These are phyloP conservation scores for Calonectria naviculata DNA, from an alignment of 2,329 filamentous ascomycete genomes.

Conservation along the genomic window DNA sequence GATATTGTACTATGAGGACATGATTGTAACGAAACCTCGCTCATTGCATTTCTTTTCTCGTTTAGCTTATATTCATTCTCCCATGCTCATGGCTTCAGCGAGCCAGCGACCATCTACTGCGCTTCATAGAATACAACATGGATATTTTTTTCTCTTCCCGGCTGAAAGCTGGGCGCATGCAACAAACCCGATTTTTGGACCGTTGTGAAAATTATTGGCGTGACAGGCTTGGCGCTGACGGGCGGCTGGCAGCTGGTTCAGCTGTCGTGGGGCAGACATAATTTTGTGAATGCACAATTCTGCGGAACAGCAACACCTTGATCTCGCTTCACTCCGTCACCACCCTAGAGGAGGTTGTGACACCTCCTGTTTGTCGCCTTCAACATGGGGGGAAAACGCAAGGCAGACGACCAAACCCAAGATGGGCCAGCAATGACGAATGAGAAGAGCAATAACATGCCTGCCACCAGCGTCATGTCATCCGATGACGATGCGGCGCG, in stretches of 20 bases:
- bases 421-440: not conserved
- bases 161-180: not conserved
- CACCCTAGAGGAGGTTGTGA: not conserved
- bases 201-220: not conserved
- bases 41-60: slow-evolving; percentile 31
- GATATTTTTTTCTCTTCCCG: not conserved
- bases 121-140: not conserved
- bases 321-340: not conserved
- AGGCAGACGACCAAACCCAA: slow-evolving; percentile 18
- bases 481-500: slow-evolving; percentile 18
- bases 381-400: slow-evolving; percentile 36
- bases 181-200: not conserved
- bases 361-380: not conserved
- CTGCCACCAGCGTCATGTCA: not conserved
- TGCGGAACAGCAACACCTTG: not conserved
- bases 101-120: slow-evolving; percentile 7
- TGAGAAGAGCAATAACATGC: not conserved
- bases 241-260: not conserved
- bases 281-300: slow-evolving; percentile 11
- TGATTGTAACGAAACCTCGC: slow-evolving; percentile 44
- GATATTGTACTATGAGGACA: slow-evolving; percentile 43
- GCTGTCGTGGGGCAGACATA: slow-evolving; percentile 3
- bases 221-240: not conserved
- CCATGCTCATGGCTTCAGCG: not conserved
- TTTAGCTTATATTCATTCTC: slow-evolving; percentile 16